Conservation (phyloP, 441 rosid species). For the Croton setiger region DNA sequence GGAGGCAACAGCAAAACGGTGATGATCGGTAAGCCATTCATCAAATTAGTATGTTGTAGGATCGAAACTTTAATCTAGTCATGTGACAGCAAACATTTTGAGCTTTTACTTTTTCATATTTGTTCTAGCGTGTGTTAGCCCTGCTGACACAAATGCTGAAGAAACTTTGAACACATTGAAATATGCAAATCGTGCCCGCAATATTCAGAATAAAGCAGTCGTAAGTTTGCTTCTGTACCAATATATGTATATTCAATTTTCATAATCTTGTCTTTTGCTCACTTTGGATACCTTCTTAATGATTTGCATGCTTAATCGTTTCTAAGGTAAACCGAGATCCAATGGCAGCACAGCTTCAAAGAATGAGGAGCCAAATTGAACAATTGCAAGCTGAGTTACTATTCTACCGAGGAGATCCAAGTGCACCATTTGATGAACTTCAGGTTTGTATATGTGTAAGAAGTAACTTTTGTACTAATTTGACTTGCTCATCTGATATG, state of each 20-base stretch:
- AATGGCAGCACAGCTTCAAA: conserved; percentile 71
- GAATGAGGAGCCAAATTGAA: conserved; percentile 94
- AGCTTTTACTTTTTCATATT: not conserved
- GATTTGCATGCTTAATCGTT: conserved; percentile 6
- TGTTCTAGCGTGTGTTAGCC: conserved; percentile 89
- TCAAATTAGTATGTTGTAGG: not conserved
- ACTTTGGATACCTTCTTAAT: conserved; percentile 8
- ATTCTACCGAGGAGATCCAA: conserved; percentile 71
- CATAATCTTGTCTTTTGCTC: not conserved
- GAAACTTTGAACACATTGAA: conserved; percentile 93
- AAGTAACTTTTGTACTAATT: conserved; percentile 14
- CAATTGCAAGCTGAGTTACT: conserved; percentile 79
- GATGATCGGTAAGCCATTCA: conserved; percentile 77
- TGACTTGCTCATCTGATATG: conserved; percentile 18
- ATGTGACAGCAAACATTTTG: not conserved
- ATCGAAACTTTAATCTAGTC: conserved; percentile 4
- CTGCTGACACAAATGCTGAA: conserved; percentile 97
- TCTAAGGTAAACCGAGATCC: conserved; percentile 90
- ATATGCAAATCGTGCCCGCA: conserved; percentile 96
- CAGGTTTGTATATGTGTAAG: conserved; percentile 44
- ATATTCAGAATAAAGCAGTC: conserved; percentile 94
- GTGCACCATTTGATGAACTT: conserved; percentile 74
- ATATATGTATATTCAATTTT: not conserved
- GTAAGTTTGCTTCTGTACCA: conserved; percentile 38
- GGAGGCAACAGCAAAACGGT: conserved; percentile 99